Base-by-base conservation (phyloP, 768 basidiomycete genomes). In the Mrakia frigida region DNA sequence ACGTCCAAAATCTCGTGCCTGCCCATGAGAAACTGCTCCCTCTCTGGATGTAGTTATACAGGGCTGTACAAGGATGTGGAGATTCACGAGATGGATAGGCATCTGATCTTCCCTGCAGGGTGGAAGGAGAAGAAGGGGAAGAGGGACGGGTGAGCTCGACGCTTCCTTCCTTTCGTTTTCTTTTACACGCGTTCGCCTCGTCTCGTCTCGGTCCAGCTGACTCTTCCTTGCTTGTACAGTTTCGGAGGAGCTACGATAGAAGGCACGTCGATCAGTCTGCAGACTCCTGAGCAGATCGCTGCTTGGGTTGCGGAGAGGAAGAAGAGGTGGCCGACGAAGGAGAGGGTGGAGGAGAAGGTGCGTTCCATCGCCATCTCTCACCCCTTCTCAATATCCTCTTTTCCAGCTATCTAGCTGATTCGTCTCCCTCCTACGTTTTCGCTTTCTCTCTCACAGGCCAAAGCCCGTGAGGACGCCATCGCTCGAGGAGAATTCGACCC, bases 221-320 rank as follows among this genome's bases (percentile, higher is more conserved):
- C n/a, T 25, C 25, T 6, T 23, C 5, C n/a, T 25, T 28, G 25
- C 2, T 28, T 25, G 14, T n/a, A n/a, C n/a, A 39, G 65, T 2
- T 68, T 68, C 39, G 65, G 65, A 18, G 65, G 65, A 18, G 37
- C 35, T 21, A 39, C 39, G 65, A 74, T 74, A 2, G 59, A 50
- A 43, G 94, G 94, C 6, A 96, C 94, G 3, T 89, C 85, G 43
- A 82, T 96, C 28, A 81, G 87, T 14, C 86, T 98, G 25, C 88
- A 96, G 80, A 90, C 91, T 0, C 92, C 65, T 11, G 94, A 94
- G 80, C 88, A 90, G 11, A 84, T 98, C 76, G 88, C 88, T 31
- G 88, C 87, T 43, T 98, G 96, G 96, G 88, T 96, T 68, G 89
- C 88, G 21, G 95, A 98, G 81, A 89, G 96, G 59, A 94, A 89